These are phyloP conservation scores for Kitagawia praeruptora DNA, from an alignment of 129 eudicot genomes.

Conservation along the genomic window DNA sequence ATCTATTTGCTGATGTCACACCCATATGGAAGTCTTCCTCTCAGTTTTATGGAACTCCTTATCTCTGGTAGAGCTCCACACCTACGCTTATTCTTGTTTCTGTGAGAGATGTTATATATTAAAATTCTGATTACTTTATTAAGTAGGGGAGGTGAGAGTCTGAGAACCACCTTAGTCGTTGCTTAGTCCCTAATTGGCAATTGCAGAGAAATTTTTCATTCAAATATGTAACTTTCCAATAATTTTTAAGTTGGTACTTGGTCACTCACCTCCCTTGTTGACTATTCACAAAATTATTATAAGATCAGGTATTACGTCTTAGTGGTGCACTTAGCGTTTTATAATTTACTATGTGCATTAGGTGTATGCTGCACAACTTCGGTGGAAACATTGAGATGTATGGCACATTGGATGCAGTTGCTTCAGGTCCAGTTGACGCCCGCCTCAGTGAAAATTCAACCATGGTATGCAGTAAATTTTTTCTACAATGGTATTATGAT, in stretches of 20 bases:
- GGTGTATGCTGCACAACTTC: conserved; percentile 99
- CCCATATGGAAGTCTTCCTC: conserved; percentile 94
- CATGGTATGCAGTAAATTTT: conserved; percentile 46
- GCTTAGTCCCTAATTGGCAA: neutral
- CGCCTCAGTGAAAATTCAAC: conserved; percentile 81
- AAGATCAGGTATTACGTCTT: neutral
- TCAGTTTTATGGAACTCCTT: conserved; percentile 93
- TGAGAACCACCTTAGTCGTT: neutral
- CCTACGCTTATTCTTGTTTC: neutral
- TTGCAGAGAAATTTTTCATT: neutral
- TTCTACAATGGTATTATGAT: neutral
- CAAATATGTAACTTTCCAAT: neutral
- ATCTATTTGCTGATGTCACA: conserved; percentile 92
- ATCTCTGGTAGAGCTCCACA: conserved; percentile 57
- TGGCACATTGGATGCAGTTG: conserved; percentile 77
- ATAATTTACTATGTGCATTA: conserved; percentile 21
- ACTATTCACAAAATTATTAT: neutral
- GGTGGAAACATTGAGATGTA: conserved; percentile 98
- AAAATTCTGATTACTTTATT: neutral
- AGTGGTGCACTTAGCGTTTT: neutral
- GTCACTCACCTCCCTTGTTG: neutral
- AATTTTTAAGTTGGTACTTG: neutral
- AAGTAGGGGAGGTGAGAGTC: neutral
- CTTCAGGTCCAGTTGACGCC: conserved; percentile 86
- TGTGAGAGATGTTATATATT: neutral